phyloP scores from a whole-genome alignment of 2,329 filamentous ascomycete species.

The Verticillium zaregamsianum region DNA sequence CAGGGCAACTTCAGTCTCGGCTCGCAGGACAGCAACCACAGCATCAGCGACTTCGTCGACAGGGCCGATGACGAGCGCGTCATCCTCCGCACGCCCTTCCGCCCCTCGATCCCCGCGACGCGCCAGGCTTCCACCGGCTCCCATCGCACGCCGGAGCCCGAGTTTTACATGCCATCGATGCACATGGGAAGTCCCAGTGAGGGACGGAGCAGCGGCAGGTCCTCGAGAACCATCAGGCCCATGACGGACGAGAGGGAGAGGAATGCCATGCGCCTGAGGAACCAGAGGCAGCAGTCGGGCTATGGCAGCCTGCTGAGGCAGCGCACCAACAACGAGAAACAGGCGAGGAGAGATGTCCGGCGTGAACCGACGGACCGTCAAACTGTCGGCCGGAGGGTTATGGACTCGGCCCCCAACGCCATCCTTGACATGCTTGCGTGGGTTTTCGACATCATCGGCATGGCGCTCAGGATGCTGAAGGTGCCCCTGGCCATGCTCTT shows the following conservation, averaged over 20 bases:
- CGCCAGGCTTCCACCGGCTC: constrained; percentile 5
- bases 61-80: constrained; percentile 52
- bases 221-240: constrained; percentile 27
- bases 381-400: constrained; percentile 25
- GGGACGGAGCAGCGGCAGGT: constrained; percentile 24
- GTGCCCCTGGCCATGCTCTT: constrained; percentile 59
- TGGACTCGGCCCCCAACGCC: constrained; percentile 29
- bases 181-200: constrained; percentile 22
- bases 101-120: constrained; percentile 43
- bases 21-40: constrained; percentile 45
- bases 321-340: not conserved
- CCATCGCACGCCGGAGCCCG: constrained; percentile 39
- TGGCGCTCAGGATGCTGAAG: constrained; percentile 59
- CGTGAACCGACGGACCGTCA: not conserved
- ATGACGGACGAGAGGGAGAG: constrained; percentile 4
- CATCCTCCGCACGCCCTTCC: constrained; percentile 51
- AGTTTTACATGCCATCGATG: constrained; percentile 52
- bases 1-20: constrained; percentile 35
- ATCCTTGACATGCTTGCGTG: constrained; percentile 41
- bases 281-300: not conserved
- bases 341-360: not conserved
- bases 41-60: constrained; percentile 48
- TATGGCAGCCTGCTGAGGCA: not conserved
- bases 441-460: constrained; percentile 49
- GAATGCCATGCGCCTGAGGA: not conserved